These are phyloP conservation scores for Millerago galiae DNA, from an alignment of 805 yeast genomes.

Conservation along the genomic window DNA sequence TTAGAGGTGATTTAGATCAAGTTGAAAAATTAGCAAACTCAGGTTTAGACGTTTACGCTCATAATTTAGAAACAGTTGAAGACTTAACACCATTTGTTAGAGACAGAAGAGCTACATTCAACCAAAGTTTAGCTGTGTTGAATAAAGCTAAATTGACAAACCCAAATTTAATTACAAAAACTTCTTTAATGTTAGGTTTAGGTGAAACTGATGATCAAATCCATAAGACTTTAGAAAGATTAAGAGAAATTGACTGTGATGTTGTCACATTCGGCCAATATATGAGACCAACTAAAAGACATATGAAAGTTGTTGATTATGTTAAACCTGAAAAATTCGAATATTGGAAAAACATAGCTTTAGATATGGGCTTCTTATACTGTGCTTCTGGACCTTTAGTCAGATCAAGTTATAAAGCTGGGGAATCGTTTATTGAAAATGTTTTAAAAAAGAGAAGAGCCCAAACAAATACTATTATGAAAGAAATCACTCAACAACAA, in stretches of 20 bases:
- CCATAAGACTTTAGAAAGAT: constrained; percentile 63
- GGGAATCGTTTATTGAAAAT: constrained; percentile 95
- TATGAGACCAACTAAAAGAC: constrained; percentile 98
- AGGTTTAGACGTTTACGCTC: constrained; percentile 95
- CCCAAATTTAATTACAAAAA: constrained; percentile 78
- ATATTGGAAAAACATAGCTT: constrained; percentile 82
- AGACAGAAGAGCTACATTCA: constrained; percentile 93
- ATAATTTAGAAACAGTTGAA: constrained; percentile 94
- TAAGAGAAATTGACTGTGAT: constrained; percentile 75
- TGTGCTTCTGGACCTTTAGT: constrained; percentile 98
- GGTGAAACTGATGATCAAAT: constrained; percentile 95
- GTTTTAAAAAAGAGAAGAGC: constrained; percentile 66
- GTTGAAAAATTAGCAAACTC: constrained; percentile 74
- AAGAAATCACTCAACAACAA: background rate
- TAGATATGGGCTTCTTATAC: constrained; percentile 86
- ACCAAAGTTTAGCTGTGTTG: constrained; percentile 77
- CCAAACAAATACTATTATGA: background rate
- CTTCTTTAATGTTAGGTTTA: constrained; percentile 92
- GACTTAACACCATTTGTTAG: constrained; percentile 90
- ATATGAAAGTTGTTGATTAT: constrained; percentile 96
- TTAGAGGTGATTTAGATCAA: constrained; percentile 81
- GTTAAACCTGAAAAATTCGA: constrained; percentile 92
- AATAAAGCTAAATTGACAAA: constrained; percentile 72
- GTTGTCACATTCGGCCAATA: constrained; percentile 98
- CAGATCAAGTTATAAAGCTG: constrained; percentile 95